phyloP scores from a whole-genome alignment of 345 rosid species.

The Schrenkiella parvula region DNA sequence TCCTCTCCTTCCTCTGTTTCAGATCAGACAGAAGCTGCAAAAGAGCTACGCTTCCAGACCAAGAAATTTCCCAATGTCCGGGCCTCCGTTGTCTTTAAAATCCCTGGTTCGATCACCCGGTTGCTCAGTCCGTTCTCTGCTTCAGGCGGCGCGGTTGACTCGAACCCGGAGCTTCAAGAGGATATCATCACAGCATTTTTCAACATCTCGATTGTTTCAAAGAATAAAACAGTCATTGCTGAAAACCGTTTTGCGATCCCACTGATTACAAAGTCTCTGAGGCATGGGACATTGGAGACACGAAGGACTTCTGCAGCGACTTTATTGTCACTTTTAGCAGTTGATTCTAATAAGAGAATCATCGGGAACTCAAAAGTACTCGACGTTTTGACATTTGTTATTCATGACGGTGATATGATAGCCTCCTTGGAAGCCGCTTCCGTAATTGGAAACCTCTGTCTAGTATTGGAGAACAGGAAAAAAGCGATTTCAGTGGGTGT shows the following conservation, averaged over 20 bases:
- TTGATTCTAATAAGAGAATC: constrained; percentile 21
- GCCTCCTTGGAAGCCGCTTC: constrained; percentile 44
- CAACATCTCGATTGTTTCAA: constrained; percentile 39
- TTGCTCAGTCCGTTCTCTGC: constrained; percentile 41
- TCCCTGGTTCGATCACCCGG: constrained; percentile 22
- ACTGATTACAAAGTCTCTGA: constrained; percentile 38
- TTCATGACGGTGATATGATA: constrained; percentile 38
- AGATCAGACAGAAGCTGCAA: constrained; percentile 45
- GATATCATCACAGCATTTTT: constrained; percentile 36
- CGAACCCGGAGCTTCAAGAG: constrained; percentile 22
- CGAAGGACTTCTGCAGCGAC: constrained; percentile 53
- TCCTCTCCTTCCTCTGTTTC: constrained; percentile 34
- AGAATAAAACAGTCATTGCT: constrained; percentile 31
- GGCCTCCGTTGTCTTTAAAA: constrained; percentile 27
- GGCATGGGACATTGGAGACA: constrained; percentile 36
- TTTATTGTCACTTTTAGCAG: constrained; percentile 34
- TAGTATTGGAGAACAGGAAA: constrained; percentile 27
- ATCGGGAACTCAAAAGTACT: constrained; percentile 48
- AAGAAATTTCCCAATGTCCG: constrained; percentile 38
- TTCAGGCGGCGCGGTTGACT: constrained; percentile 12
- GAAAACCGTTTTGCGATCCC: constrained; percentile 40
- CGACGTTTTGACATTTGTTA: constrained; percentile 39
- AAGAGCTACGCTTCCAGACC: constrained; percentile 45
- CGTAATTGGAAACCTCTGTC: constrained; percentile 42
- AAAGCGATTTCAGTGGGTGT: constrained; percentile 39